Percentiles rank a stretch among this genome's conserved stretches.
Evolutionary conservation across 208 protist genomes (phyloP).

Genomic region (Trypanosoma lewisi): DNA sequence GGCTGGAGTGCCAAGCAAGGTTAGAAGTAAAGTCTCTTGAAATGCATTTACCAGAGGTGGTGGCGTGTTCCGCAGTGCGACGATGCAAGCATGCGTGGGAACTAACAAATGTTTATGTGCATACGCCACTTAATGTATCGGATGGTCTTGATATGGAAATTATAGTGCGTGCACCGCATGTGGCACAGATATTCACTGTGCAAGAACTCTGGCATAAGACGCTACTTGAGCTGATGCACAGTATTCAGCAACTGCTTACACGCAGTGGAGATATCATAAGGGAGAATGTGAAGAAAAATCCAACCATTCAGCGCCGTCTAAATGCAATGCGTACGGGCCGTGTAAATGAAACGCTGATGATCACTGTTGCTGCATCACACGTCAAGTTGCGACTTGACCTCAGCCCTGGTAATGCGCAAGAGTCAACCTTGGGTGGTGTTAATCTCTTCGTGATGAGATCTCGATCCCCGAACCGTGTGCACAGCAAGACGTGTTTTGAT

Average conservation of each 20-base stretch:
- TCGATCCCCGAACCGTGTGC: constrained; percentile 12
- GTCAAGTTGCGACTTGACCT: constrained; percentile 62
- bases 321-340: not conserved
- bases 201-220: constrained; percentile 57
- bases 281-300: constrained; percentile 17
- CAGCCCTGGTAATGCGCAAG: constrained; percentile 70
- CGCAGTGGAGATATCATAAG: constrained; percentile 29
- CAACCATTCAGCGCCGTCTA: constrained; percentile 7
- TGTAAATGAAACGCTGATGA: constrained; percentile 22
- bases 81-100: constrained; percentile 25
- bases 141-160: constrained; percentile 60
- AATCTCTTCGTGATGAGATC: constrained; percentile 34
- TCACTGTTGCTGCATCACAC: constrained; percentile 42
- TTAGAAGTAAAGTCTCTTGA: constrained; percentile 88
- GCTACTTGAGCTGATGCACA: constrained; percentile 30
- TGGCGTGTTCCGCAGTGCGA: constrained; percentile 37
- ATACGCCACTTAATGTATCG: constrained; percentile 50
- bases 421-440: constrained; percentile 44
- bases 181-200: constrained; percentile 71
- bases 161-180: constrained; percentile 61
- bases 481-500: constrained; percentile 31
- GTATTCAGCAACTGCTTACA: constrained; percentile 35
- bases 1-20: constrained; percentile 81
- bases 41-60: constrained; percentile 59
- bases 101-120: constrained; percentile 33